Conservation (phyloP, 225 moss, liverwort and hornwort species). For the Straminergon stramineum region DNA sequence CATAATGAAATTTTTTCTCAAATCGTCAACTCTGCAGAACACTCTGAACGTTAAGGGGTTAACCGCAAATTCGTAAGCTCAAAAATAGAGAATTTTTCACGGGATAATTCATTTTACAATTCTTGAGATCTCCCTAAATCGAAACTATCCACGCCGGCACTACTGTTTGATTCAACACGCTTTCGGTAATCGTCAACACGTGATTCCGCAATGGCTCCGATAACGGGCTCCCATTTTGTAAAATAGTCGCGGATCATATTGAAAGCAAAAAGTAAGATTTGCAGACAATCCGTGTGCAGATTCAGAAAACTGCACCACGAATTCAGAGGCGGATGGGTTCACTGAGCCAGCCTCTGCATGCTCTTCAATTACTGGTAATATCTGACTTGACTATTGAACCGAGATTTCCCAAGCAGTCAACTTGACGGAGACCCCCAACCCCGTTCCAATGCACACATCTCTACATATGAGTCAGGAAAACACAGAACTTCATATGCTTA, state of each 20-base stretch:
- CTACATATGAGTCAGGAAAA: neutral
- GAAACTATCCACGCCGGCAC: neutral
- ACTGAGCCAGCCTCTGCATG: neutral
- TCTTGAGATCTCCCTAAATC: neutral
- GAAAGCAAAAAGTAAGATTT: neutral
- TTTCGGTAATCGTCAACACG: neutral
- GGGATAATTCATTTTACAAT: neutral
- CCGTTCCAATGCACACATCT: neutral
- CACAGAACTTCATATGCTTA: neutral
- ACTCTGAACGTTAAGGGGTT: too few species aligned
- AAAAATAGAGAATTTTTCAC: neutral
- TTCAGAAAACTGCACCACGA: too few species aligned
- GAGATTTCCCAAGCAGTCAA: neutral
- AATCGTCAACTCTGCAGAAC: too few species aligned
- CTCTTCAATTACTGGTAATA: neutral
- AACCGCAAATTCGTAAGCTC: neutral
- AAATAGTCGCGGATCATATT: neutral
- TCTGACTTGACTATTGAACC: neutral
- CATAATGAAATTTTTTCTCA: too few species aligned
- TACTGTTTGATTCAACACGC: neutral
- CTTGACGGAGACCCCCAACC: neutral
- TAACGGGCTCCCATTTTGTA: neutral
- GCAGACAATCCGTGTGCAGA: too few species aligned
- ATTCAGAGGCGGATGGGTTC: neutral
- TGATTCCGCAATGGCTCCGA: neutral